A percentile compares a stretch with the other conserved stretches of the same genome.
Conservation (phyloP, 2,329 filamentous ascomycete genomes). For the Colletotrichum sojae region DNA sequence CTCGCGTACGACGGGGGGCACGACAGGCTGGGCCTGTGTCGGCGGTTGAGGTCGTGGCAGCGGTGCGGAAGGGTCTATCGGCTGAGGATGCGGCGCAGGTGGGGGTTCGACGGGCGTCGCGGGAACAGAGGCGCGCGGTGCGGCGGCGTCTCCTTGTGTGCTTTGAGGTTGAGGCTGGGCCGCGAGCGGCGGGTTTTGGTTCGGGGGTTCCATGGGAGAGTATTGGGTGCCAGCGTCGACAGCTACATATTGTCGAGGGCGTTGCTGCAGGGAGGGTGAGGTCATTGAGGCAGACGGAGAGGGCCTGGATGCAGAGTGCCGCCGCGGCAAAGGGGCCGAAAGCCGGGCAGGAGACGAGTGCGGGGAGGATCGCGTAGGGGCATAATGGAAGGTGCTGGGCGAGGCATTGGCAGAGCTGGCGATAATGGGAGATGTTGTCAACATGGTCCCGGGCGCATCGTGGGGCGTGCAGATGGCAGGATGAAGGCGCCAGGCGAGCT, state of each 20-base stretch:
- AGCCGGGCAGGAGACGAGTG: constrained; percentile 57
- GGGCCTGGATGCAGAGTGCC: constrained; percentile 51
- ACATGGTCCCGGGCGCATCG: constrained; percentile 69
- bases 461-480: constrained; percentile 43
- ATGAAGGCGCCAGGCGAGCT: constrained; percentile 11
- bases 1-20: constrained; percentile 26
- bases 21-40: constrained; percentile 27
- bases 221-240: constrained; percentile 65
- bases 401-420: constrained; percentile 67
- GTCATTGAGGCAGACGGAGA: constrained; percentile 52
- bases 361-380: constrained; percentile 59
- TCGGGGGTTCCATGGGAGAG: constrained; percentile 60
- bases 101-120: constrained; percentile 45
- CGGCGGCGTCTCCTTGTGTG: constrained; percentile 41
- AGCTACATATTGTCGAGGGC: constrained; percentile 59
- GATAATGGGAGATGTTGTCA: constrained; percentile 70
- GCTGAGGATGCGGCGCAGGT: constrained; percentile 40
- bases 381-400: constrained; percentile 65
- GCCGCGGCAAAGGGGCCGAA: constrained; percentile 57
- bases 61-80: constrained; percentile 33
- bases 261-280: constrained; percentile 45
- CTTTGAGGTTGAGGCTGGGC: constrained; percentile 2
- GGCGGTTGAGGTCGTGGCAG: constrained; percentile 39
- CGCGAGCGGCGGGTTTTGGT: not conserved
- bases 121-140: constrained; percentile 46